These are phyloP conservation scores for Plasmodium blacklocki DNA, from an alignment of 169 alveolate genomes.

Conservation along the genomic window DNA sequence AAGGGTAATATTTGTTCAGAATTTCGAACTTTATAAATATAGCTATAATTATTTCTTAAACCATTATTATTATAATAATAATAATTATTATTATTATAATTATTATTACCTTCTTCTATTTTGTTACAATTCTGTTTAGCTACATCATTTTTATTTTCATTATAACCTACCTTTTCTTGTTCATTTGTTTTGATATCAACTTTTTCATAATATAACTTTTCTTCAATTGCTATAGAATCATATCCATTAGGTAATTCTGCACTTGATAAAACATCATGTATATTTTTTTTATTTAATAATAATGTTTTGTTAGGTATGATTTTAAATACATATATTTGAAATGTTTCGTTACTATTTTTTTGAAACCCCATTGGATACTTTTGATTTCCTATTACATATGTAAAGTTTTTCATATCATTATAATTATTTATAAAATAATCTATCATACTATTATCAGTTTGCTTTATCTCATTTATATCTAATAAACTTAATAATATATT, in stretches of 20 bases:
- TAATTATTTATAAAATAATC: constrained; percentile 50
- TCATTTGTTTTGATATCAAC: not conserved
- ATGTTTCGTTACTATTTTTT: constrained; percentile 45
- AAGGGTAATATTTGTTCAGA: constrained; percentile 86
- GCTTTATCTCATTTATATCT: constrained; percentile 49
- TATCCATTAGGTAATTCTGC: constrained; percentile 43
- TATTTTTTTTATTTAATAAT: constrained; percentile 52
- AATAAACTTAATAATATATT: constrained; percentile 56
- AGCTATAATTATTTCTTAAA: constrained; percentile 16
- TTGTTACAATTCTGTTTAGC: not conserved
- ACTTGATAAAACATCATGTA: not conserved
- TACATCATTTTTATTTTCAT: not conserved
- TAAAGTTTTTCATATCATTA: constrained; percentile 27
- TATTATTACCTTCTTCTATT: not conserved
- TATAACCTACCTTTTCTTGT: not conserved
- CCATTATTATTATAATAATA: not conserved
- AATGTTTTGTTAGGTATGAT: constrained; percentile 51
- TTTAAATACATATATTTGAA: constrained; percentile 54
- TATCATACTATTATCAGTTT: constrained; percentile 19
- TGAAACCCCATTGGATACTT: constrained; percentile 72
- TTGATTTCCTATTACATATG: constrained; percentile 42
- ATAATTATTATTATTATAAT: not conserved
- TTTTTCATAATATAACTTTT: constrained; percentile 17
- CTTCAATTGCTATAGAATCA: constrained; percentile 71
- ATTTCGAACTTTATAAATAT: constrained; percentile 80